Conservation (phyloP, 768 basidiomycete species). For the Trametes sanguinea region DNA sequence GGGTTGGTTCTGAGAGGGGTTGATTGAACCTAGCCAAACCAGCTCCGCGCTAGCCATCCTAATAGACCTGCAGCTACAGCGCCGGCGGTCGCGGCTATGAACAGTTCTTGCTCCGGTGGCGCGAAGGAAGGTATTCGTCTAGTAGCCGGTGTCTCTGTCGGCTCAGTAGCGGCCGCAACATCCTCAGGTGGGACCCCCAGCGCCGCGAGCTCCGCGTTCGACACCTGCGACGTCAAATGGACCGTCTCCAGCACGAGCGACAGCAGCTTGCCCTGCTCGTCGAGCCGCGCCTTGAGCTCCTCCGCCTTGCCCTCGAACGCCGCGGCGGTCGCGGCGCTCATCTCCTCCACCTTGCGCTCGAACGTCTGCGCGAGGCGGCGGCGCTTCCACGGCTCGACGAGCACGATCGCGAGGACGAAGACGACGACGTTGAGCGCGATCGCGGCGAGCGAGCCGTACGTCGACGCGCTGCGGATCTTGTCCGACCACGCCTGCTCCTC, state of each 20-base stretch:
- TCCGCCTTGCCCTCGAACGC: conserved; percentile 51
- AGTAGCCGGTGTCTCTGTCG: conserved; percentile 2
- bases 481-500: conserved; percentile 99
- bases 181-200: conserved; percentile 13
- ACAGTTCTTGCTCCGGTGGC: conserved; percentile 27
- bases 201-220: conserved; percentile 7
- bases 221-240: conserved; percentile 16
- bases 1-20: not conserved
- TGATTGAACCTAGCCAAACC: conserved; percentile 28
- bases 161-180: not conserved
- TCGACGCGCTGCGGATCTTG: conserved; percentile 94
- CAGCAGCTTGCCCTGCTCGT: conserved; percentile 45
- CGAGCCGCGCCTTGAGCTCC: conserved; percentile 50
- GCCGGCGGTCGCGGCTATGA: conserved; percentile 25
- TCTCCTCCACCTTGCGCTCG: conserved; percentile 72
- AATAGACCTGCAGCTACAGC: conserved; percentile 28
- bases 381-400: conserved; percentile 98
- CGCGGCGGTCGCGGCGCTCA: conserved; percentile 33
- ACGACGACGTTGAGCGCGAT: conserved; percentile 87
- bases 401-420: conserved; percentile 84
- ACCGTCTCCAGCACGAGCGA: conserved; percentile 32
- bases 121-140: conserved; percentile 13
- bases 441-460: conserved; percentile 87
- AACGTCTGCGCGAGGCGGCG: conserved; percentile 83
- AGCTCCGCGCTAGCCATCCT: conserved; percentile 33